phyloP scores from a whole-genome alignment of 75 land plant genomes.

The Pinus albicaulis region DNA sequence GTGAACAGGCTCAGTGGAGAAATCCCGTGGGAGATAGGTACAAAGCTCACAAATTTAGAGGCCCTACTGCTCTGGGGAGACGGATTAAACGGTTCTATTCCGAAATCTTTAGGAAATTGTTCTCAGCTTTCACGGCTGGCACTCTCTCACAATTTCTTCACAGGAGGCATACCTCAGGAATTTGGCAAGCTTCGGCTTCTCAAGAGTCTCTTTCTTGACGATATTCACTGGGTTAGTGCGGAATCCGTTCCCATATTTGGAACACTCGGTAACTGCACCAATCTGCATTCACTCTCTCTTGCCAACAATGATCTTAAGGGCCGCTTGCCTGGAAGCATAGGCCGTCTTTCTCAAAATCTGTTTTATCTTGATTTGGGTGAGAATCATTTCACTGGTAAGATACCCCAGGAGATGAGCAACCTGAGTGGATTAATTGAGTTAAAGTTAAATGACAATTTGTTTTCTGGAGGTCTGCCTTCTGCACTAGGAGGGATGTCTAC shows the following conservation, averaged over 20 bases:
- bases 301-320: constrained; percentile 4
- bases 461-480: constrained; percentile 18
- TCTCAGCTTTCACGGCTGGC: constrained; percentile 8
- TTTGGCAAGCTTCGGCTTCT: constrained; percentile 13
- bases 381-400: background rate
- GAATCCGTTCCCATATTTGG: background rate
- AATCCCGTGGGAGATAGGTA: background rate
- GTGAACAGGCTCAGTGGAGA: too few relatives aligned
- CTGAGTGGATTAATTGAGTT: background rate
- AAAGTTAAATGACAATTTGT: background rate
- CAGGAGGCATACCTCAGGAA: constrained; percentile 22
- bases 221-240: constrained; percentile 10
- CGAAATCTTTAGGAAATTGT: constrained; percentile 17
- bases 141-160: constrained; percentile 9
- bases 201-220: background rate
- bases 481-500: constrained; percentile 11
- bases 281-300: background rate
- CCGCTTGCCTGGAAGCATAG: background rate
- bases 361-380: background rate
- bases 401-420: background rate
- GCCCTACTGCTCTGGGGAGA: background rate
- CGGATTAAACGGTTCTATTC: background rate
- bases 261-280: background rate
- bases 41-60: background rate
- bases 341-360: background rate